Evolutionary conservation across 108 stramenopile species (phyloP), one percentile per base, ranked within the genome.

Genomic region (Aurantiochytrium sp.): DNA sequence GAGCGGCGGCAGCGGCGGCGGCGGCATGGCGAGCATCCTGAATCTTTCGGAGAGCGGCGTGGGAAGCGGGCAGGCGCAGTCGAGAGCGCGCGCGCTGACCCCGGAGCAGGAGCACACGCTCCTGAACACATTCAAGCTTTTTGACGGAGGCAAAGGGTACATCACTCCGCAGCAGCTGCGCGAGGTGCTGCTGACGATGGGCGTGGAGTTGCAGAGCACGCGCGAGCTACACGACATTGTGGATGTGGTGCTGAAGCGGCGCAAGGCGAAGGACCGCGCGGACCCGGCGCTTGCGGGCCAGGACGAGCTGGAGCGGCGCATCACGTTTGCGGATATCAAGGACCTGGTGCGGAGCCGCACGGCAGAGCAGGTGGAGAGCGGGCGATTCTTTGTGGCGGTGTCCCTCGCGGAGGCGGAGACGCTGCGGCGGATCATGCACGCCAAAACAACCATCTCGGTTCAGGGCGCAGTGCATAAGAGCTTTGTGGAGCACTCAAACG

Each of bases 341-440:
- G 94, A 95, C 86, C 91, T 97, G 86, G 94, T 98, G 10, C 93
- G 94, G 53, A 94, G 93, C 68, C 93, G 95, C 55, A 90, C 95
- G 15, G 96, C 95, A 90, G 94, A 96, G 89, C 91, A 96, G 89
- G 91, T 96, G 39, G 96, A 99, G 88, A 93, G 94, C 81, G 97
- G 97, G n/a, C 95, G 97, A 19, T 96, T 93, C 86, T 98, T 97
- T 88, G 97, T 97, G 48, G 96, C 95, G 0, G 89, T 99, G 32
- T 96, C 95, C 53, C 87, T 99, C 85, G 93, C 94, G 31, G 99
- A 99, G 89, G 99, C 99, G 12, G 98, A 98, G 87, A 95, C 95
- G 87, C 92, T 99, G 92, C 94, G 98, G 10, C 94, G 96, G 34
- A 95, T 94, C 32, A 93, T 98, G 88, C 98, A 99, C 89, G 91